These are phyloP conservation scores for Neurospora sp. DNA, from an alignment of 495 filamentous ascomycete genomes.

Conservation along the genomic window DNA sequence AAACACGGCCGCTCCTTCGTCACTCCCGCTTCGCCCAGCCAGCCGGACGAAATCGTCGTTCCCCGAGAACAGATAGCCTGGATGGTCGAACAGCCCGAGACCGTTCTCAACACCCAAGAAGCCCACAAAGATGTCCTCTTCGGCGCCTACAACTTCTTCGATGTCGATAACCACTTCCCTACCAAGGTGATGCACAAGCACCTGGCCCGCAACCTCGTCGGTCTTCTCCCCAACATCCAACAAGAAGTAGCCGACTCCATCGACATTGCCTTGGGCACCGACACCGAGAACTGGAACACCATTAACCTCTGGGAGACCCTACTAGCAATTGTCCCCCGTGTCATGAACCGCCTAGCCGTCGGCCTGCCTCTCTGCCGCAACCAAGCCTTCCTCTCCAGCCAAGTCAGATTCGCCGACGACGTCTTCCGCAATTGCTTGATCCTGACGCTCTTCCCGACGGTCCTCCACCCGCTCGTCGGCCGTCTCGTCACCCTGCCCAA, in stretches of 20 bases:
- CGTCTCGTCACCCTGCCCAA: conserved; percentile 19
- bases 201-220: conserved; percentile 22
- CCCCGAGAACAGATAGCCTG: conserved; percentile 24
- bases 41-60: conserved; percentile 25
- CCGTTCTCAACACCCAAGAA: conserved; percentile 18
- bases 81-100: conserved; percentile 29
- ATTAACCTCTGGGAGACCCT: conserved; percentile 27
- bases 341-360: conserved; percentile 25
- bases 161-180: conserved; percentile 20
- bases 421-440: conserved; percentile 25
- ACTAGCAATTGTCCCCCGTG: conserved; percentile 20
- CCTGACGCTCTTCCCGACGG: conserved; percentile 24
- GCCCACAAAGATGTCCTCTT: conserved; percentile 23
- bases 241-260: conserved; percentile 22
- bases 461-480: conserved; percentile 24
- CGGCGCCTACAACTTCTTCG: conserved; percentile 24
- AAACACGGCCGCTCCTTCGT: conserved; percentile 24
- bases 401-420: conserved; percentile 24
- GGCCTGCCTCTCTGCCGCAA: conserved; percentile 18
- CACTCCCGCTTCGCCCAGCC: conserved; percentile 20
- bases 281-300: conserved; percentile 23
- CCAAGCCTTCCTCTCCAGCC: conserved; percentile 17
- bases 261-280: conserved; percentile 19
- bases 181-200: conserved; percentile 25
- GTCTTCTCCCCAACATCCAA: conserved; percentile 23